phyloP scores from a whole-genome alignment of 805 yeast species.

The Ogataea minuta region DNA sequence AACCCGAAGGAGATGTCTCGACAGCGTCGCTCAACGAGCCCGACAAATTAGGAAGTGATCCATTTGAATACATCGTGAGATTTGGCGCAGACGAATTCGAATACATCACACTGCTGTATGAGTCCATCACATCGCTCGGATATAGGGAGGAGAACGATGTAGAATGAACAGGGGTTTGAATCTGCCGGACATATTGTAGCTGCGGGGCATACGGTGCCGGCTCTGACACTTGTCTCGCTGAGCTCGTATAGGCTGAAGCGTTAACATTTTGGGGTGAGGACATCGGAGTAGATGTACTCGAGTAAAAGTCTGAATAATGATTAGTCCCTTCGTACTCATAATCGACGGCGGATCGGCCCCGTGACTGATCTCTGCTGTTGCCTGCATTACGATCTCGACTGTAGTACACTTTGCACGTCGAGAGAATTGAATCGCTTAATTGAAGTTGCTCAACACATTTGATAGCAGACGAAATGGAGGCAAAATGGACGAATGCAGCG shows the following conservation, averaged over 20 bases:
- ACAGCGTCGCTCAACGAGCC: background rate
- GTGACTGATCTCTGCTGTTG: background rate
- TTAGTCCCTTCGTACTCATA: conserved; percentile 10
- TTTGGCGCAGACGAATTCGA: conserved; percentile 8
- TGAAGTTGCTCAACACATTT: conserved; percentile 40
- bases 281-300: conserved; percentile 28
- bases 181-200: conserved; percentile 1
- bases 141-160: conserved; percentile 4
- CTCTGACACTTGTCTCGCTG: conserved; percentile 5
- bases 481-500: conserved; percentile 38
- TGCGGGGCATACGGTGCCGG: conserved; percentile 2
- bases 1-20: background rate
- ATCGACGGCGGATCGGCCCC: conserved; percentile 10
- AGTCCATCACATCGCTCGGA: conserved; percentile 11
- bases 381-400: conserved; percentile 28
- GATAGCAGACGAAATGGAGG: conserved; percentile 46
- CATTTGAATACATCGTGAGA: conserved; percentile 4
- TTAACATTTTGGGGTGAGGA: conserved; percentile 25
- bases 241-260: conserved; percentile 9
- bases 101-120: conserved; percentile 13
- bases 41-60: conserved; percentile 7
- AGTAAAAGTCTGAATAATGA: conserved; percentile 20
- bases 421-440: conserved; percentile 24
- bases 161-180: conserved; percentile 9
- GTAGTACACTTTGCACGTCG: conserved; percentile 29